Percentiles rank a stretch among this genome's conserved stretches.
phyloP scores from a whole-genome alignment of 257 asterid genomes.

The Solanum tarapatanum region DNA sequence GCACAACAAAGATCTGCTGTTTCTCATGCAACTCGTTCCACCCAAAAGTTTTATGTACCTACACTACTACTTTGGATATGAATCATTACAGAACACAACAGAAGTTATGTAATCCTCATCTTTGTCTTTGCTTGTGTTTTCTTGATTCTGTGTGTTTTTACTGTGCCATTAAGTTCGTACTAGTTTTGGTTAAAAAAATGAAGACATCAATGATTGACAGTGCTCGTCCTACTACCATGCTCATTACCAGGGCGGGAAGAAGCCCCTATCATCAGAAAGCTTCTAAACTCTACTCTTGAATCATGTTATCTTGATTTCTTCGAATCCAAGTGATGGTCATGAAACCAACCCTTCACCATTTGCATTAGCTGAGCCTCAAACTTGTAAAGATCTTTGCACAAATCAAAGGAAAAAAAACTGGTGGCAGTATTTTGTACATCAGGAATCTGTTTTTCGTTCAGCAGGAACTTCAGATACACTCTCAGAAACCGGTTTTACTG shows the following conservation, averaged over 20 bases:
- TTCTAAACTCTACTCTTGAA: not conserved
- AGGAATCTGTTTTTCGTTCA: conserved; percentile 52
- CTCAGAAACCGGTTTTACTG: conserved; percentile 44
- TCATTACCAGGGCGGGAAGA: not conserved
- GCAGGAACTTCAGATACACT: conserved; percentile 42
- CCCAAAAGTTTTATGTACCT: not conserved
- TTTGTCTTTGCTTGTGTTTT: not conserved
- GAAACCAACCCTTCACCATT: not conserved
- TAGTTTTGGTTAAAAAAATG: not conserved
- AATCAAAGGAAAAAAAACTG: not conserved
- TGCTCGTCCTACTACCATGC: not conserved
- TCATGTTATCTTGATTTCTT: not conserved
- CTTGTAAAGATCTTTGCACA: not conserved
- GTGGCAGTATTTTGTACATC: conserved; percentile 5
- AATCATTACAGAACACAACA: not conserved
- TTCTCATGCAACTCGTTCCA: not conserved
- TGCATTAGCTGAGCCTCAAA: not conserved
- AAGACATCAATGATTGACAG: not conserved
- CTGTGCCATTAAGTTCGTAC: not conserved
- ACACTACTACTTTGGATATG: not conserved
- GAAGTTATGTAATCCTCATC: not conserved
- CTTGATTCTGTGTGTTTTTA: not conserved
- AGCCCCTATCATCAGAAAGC: not conserved
- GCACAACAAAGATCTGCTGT: not conserved
- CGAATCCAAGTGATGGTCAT: not conserved